Evolutionary conservation across 345 rosid genomes (phyloP).

Genomic region (Citrus cavaleriei): DNA sequence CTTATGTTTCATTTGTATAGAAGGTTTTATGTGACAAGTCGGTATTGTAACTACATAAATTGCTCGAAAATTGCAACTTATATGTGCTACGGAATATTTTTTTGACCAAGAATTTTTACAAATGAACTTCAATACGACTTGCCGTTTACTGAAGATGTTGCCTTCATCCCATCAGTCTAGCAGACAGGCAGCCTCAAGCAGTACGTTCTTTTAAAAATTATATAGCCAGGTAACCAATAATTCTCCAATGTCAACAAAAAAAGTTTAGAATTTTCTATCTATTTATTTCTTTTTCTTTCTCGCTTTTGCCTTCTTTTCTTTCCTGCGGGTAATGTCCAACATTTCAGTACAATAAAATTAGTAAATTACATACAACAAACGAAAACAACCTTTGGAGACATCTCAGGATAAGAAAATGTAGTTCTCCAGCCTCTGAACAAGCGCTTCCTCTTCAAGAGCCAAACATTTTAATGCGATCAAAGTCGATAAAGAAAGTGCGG

Average conservation of each 20-base stretch:
- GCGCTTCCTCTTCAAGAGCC: conserved; percentile 8
- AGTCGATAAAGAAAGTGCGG: conserved; percentile 56
- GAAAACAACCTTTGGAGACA: not conserved
- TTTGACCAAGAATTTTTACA: no score
- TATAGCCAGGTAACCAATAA: not conserved
- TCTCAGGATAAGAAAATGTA: not conserved
- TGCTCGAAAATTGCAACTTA: no score
- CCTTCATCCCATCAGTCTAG: no score
- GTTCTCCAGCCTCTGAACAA: not conserved
- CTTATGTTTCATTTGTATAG: no score
- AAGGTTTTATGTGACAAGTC: no score
- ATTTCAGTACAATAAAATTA: not conserved
- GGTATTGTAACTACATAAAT: no score
- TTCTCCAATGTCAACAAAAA: not conserved
- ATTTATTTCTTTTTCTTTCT: not conserved
- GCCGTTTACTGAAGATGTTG: no score
- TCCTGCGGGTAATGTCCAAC: not conserved
- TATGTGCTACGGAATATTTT: no score
- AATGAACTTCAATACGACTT: no score
- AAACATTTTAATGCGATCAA: conserved; percentile 24
- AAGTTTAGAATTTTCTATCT: not conserved
- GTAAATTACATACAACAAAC: not conserved
- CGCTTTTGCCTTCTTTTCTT: not conserved
- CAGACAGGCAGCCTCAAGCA: no score
- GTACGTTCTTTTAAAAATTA: no score